Evolutionary conservation across 768 basidiomycete genomes (phyloP).

Genomic region (Hysterangium stoloniferum): DNA sequence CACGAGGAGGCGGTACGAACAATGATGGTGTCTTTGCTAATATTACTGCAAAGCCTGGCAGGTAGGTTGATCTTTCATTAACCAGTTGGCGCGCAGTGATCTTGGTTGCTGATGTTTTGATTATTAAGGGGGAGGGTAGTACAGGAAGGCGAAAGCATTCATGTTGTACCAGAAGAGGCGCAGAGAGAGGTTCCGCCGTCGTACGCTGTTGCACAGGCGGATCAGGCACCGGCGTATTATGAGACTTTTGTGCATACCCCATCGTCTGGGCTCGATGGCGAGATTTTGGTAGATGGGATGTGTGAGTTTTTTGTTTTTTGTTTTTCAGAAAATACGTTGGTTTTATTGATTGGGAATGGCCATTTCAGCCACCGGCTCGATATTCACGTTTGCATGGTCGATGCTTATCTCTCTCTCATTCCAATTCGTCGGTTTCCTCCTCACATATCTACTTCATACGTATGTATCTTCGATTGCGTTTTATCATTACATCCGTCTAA

Average conservation of each 20-base stretch:
- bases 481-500: not conserved
- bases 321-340: slow-evolving; percentile 25
- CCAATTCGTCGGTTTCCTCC: slow-evolving; percentile 89
- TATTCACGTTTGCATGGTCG: slow-evolving; percentile 78
- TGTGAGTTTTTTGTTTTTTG: slow-evolving; percentile 58
- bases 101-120: slow-evolving; percentile 13
- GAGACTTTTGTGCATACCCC: slow-evolving; percentile 92
- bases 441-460: slow-evolving; percentile 89
- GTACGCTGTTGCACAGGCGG: slow-evolving; percentile 80
- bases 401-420: slow-evolving; percentile 89
- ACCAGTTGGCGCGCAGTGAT: not conserved
- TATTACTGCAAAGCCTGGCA: slow-evolving; percentile 79
- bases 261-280: slow-evolving; percentile 53
- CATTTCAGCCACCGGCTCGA: slow-evolving; percentile 46
- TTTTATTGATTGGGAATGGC: slow-evolving; percentile 17
- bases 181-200: slow-evolving; percentile 83
- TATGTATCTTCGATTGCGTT: not conserved
- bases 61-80: slow-evolving; percentile 31
- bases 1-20: slow-evolving; percentile 61
- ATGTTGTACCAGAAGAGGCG: slow-evolving; percentile 69
- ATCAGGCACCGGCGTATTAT: slow-evolving; percentile 93
- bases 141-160: slow-evolving; percentile 24
- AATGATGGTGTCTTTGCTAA: slow-evolving; percentile 97
- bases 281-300: slow-evolving; percentile 90
- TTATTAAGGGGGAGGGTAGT: slow-evolving; percentile 7